phyloP scores from a whole-genome alignment of 129 eudicot species.

The Tagetes patula region DNA sequence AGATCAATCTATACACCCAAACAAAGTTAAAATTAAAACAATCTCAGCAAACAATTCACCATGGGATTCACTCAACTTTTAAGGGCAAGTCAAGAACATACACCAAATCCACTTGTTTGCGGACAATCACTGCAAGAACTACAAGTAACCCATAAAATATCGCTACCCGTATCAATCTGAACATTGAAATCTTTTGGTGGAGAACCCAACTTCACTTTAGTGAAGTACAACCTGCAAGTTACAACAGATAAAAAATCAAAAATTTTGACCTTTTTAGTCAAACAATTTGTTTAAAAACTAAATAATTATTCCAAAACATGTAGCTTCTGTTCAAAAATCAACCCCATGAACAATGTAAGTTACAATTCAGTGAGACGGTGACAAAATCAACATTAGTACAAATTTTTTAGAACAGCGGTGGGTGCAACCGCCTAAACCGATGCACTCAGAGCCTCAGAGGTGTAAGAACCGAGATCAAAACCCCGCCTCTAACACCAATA shows the following conservation, averaged over 20 bases:
- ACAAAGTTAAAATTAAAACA: neutral
- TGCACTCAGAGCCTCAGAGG: no score
- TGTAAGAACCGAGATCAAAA: no score
- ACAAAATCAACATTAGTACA: neutral
- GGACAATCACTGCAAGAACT: slow-evolving; percentile 81
- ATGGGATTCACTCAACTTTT: neutral
- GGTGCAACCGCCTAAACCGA: no score
- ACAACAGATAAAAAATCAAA: neutral
- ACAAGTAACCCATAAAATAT: slow-evolving; percentile 86
- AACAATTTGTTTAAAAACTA: slow-evolving; percentile 22
- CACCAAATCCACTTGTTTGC: slow-evolving; percentile 86
- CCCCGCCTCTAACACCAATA: no score
- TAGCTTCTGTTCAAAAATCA: neutral
- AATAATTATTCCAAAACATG: slow-evolving; percentile 15
- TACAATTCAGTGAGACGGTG: neutral
- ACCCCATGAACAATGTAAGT: neutral
- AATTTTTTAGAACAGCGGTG: no score
- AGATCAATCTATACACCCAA: slow-evolving; percentile 56
- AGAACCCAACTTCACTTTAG: slow-evolving; percentile 84
- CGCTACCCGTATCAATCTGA: slow-evolving; percentile 98
- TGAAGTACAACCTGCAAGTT: slow-evolving; percentile 63
- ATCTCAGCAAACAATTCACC: slow-evolving; percentile 6
- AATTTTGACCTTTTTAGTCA: slow-evolving; percentile 25
- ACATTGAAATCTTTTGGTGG: slow-evolving; percentile 88
- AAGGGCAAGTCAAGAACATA: slow-evolving; percentile 25